Evolutionary conservation across 208 protist species (phyloP).

Genomic region (Leptomonas pyrrhocoris): DNA sequence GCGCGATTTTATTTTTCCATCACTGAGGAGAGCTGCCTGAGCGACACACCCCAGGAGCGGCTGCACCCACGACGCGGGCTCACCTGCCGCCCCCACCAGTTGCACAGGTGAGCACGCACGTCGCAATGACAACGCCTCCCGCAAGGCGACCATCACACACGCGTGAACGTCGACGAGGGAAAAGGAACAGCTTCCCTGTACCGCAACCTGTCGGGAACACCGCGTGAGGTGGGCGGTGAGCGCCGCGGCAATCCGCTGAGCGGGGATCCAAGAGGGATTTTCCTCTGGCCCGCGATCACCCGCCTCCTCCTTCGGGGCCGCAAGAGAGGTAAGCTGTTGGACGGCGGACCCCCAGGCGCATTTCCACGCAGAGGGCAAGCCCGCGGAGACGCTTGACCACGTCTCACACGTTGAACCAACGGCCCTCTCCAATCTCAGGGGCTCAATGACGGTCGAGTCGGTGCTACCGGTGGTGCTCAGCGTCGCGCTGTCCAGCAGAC

Average conservation of each 20-base stretch:
- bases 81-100: background rate
- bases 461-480: too few relatives aligned
- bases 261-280: background rate
- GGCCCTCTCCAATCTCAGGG: background rate
- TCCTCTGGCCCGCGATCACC: background rate
- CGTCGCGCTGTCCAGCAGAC: background rate
- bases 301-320: background rate
- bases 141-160: background rate
- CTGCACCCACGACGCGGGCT: background rate
- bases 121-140: background rate
- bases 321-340: background rate
- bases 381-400: constrained; percentile 2
- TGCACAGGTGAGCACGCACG: too few relatives aligned
- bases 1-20: background rate
- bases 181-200: background rate
- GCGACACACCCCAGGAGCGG: constrained; percentile 1
- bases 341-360: constrained; percentile 11
- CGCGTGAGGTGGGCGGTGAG: background rate
- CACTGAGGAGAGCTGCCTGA: background rate
- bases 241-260: background rate
- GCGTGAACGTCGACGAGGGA: background rate
- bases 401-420: background rate
- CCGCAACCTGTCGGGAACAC: background rate
- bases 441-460: too few relatives aligned
- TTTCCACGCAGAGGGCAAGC: constrained; percentile 8